Percentiles rank a stretch among this genome's conserved stretches.
phyloP scores from a whole-genome alignment of 371 early-diverging fungal genomes.

The Apophysomyces ossiformis region DNA sequence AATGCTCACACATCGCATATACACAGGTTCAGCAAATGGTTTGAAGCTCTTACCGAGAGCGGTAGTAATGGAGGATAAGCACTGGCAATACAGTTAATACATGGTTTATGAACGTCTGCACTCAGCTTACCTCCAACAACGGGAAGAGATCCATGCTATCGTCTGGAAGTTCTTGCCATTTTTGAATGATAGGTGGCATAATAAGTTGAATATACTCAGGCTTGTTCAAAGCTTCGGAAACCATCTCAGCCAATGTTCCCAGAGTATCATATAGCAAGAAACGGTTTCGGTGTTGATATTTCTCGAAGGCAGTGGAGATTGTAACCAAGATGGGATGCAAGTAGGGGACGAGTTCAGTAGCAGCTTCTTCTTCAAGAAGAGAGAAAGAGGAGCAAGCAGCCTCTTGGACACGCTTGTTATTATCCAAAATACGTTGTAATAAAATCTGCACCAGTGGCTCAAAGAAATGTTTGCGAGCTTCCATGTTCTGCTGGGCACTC shows the following conservation, averaged over 20 bases:
- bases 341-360: constrained; percentile 76
- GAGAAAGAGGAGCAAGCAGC: constrained; percentile 93
- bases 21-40: constrained; percentile 77
- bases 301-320: constrained; percentile 77
- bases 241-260: constrained; percentile 92
- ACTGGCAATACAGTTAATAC: constrained; percentile 36
- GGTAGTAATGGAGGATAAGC: constrained; percentile 80
- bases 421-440: constrained; percentile 80
- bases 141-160: constrained; percentile 88
- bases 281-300: constrained; percentile 91
- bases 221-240: constrained; percentile 77
- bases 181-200: constrained; percentile 83
- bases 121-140: constrained; percentile 73
- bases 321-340: constrained; percentile 81
- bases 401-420: constrained; percentile 94
- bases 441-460: constrained; percentile 80
- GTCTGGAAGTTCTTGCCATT: constrained; percentile 79
- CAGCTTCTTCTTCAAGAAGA: constrained; percentile 89
- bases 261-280: constrained; percentile 92
- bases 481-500: constrained; percentile 53
- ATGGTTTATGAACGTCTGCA: background rate
- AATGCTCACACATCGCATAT: constrained; percentile 77
- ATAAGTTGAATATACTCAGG: constrained; percentile 75
- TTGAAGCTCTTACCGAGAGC: constrained; percentile 81
- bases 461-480: constrained; percentile 74